These are phyloP conservation scores for Colletotrichum eleusines DNA, from an alignment of 2,329 filamentous ascomycete species.

Conservation along the genomic window DNA sequence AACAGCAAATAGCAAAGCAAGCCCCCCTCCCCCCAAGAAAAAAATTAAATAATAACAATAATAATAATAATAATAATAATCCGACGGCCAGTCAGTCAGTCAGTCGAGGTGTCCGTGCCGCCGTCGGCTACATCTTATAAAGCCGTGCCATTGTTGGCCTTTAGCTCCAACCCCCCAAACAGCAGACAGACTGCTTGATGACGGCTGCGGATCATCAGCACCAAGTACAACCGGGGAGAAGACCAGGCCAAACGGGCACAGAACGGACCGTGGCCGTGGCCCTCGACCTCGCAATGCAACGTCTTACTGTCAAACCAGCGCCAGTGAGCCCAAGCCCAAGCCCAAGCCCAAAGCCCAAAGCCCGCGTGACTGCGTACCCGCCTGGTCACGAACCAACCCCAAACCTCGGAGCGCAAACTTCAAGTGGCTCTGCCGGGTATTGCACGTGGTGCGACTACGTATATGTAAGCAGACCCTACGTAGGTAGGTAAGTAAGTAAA, in stretches of 20 bases:
- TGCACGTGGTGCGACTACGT: too few relatives aligned
- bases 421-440: conserved; percentile 1
- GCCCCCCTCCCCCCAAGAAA: not conserved
- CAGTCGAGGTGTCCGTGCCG: not conserved
- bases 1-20: not conserved
- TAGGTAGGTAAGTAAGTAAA: not conserved
- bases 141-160: conserved; percentile 2
- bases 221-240: conserved; percentile 30
- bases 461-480: not conserved
- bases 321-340: conserved; percentile 17
- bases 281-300: conserved; percentile 31
- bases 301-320: conserved; percentile 29
- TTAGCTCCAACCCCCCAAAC: not conserved
- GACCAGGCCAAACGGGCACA: conserved; percentile 38
- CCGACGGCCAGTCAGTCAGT: not conserved
- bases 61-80: too few relatives aligned
- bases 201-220: conserved; percentile 27
- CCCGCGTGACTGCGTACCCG: too few relatives aligned
- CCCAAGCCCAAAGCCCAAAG: too few relatives aligned
- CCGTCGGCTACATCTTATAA: conserved; percentile 18
- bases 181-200: conserved; percentile 14
- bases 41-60: too few relatives aligned
- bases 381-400: conserved; percentile 15
- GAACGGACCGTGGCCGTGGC: conserved; percentile 36
- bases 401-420: not conserved